phyloP scores from a whole-genome alignment of 1,139 yeast species.

The Yamadazyma pseudoaaseri region DNA sequence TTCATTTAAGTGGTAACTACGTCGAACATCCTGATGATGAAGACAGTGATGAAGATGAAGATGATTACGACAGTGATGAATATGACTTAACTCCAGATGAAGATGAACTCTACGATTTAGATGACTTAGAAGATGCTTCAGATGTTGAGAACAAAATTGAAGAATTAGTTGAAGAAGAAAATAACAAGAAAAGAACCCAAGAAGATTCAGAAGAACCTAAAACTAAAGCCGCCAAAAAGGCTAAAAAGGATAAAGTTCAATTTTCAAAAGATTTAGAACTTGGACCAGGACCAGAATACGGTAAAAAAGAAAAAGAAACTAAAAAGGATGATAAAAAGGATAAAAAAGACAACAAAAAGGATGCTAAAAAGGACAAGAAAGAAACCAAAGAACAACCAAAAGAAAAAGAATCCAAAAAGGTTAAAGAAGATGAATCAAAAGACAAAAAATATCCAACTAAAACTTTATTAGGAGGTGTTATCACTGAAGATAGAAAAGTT shows the following conservation, averaged over 20 bases:
- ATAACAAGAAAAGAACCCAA: conserved; percentile 32
- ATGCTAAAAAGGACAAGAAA: conserved; percentile 22
- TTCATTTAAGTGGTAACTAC: conserved; percentile 92
- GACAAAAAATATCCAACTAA: conserved; percentile 59
- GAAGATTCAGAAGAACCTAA: conserved; percentile 20
- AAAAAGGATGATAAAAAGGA: conserved; percentile 16
- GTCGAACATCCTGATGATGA: conserved; percentile 91
- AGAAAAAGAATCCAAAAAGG: conserved; percentile 24
- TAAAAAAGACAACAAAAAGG: conserved; percentile 16
- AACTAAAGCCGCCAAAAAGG: conserved; percentile 41
- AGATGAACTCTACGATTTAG: conserved; percentile 74
- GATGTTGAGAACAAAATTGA: conserved; percentile 57
- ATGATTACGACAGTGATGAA: conserved; percentile 63
- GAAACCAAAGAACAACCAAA: conserved; percentile 19
- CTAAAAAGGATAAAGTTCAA: conserved; percentile 63
- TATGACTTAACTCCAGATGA: conserved; percentile 91
- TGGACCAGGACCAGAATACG: conserved; percentile 67
- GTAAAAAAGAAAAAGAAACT: conserved; percentile 23
- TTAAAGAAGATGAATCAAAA: conserved; percentile 19
- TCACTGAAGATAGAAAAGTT: conserved; percentile 84
- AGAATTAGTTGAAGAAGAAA: conserved; percentile 59
- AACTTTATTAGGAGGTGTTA: conserved; percentile 89
- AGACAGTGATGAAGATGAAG: conserved; percentile 53
- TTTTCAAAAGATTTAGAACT: conserved; percentile 89
- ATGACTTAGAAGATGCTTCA: conserved; percentile 59